Conservation (phyloP, 2,329 filamentous ascomycete genomes). For the Alternaria brassicae region DNA sequence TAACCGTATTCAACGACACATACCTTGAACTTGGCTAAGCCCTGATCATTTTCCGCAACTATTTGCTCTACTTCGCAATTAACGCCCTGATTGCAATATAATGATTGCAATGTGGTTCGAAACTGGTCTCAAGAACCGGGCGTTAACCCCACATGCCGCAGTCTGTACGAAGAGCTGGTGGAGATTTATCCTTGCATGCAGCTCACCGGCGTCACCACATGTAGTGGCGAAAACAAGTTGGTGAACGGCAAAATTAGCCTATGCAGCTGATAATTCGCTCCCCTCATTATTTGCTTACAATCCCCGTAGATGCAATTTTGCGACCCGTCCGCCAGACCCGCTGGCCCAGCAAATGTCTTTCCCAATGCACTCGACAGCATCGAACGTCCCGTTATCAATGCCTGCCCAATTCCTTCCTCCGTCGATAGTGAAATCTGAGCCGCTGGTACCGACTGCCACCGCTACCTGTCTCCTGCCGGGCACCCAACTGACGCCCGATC, state of each 20-base stretch:
- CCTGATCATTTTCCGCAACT: conserved; percentile 17
- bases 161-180: neutral
- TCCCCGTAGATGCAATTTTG: conserved; percentile 12
- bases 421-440: conserved; percentile 39
- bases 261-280: neutral
- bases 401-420: conserved; percentile 33
- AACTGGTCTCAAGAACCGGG: neutral
- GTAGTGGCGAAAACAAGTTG: neutral
- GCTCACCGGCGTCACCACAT: neutral
- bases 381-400: conserved; percentile 39
- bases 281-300: neutral
- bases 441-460: conserved; percentile 38
- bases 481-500: conserved; percentile 37
- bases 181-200: neutral
- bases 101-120: neutral
- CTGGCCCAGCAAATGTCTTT: conserved; percentile 35
- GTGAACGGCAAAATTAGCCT: neutral
- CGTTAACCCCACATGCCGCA: neutral
- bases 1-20: conserved; percentile 34
- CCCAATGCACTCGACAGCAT: conserved; percentile 34
- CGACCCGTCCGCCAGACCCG: conserved; percentile 33
- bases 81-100: neutral
- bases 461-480: conserved; percentile 22
- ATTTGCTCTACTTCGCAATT: neutral
- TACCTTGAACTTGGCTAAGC: conserved; percentile 41